These are phyloP conservation scores for Zasmidium angulare DNA, from an alignment of 2,329 filamentous ascomycete genomes.

Conservation along the genomic window DNA sequence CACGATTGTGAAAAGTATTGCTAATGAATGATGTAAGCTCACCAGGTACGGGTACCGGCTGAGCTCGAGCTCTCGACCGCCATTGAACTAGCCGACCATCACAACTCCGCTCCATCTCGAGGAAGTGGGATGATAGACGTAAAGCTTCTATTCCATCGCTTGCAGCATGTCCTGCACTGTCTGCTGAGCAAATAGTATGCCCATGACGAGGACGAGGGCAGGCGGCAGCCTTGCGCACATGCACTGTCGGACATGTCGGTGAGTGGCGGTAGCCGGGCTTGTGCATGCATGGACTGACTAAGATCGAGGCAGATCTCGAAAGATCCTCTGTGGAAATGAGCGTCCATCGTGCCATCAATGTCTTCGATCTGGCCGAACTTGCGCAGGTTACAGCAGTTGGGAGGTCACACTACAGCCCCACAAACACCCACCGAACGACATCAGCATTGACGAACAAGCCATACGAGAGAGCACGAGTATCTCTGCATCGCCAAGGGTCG, in stretches of 20 bases:
- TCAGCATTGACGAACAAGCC: neutral
- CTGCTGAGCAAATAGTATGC: neutral
- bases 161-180: too few species aligned
- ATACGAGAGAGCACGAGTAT: neutral
- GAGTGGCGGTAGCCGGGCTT: neutral
- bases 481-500: neutral
- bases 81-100: too few species aligned
- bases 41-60: too few species aligned
- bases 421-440: neutral
- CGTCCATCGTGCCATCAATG: neutral
- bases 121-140: too few species aligned
- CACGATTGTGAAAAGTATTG: too few species aligned
- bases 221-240: neutral
- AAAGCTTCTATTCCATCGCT: too few species aligned
- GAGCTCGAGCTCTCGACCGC: too few species aligned
- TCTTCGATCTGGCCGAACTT: neutral
- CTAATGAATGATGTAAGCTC: too few species aligned
- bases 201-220: neutral
- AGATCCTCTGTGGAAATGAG: neutral
- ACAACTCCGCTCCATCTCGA: too few species aligned
- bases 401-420: neutral
- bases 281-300: neutral
- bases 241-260: neutral
- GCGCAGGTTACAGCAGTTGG: neutral
- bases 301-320: neutral